A percentile compares a stretch with the other conserved stretches of the same genome.
These are phyloP conservation scores for Dothidotthia symphoricarpi DNA, from an alignment of 2,329 filamentous ascomycete genomes.

Conservation along the genomic window DNA sequence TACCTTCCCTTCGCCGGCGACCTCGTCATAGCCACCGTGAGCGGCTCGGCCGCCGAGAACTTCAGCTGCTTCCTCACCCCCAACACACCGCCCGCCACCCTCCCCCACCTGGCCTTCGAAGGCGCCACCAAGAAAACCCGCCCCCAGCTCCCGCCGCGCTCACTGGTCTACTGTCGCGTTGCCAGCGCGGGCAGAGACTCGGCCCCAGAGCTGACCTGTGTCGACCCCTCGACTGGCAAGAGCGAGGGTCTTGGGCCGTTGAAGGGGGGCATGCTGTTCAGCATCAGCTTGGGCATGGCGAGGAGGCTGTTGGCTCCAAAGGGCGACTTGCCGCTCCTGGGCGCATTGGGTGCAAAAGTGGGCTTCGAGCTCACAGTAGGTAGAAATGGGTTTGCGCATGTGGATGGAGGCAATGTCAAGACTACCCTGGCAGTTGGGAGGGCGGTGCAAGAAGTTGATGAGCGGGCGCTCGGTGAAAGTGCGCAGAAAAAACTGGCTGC, in stretches of 20 bases:
- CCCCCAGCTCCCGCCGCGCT: conserved; percentile 70
- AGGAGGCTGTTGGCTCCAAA: conserved; percentile 67
- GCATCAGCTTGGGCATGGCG: conserved; percentile 77
- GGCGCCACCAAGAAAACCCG: conserved; percentile 88
- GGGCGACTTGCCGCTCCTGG: conserved; percentile 67
- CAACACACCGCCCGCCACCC: conserved; percentile 61
- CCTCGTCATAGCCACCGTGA: conserved; percentile 82
- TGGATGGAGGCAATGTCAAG: conserved; percentile 72
- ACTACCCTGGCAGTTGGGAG: conserved; percentile 75
- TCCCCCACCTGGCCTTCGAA: conserved; percentile 91
- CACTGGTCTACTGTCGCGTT: conserved; percentile 86
- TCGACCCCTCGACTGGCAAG: conserved; percentile 82
- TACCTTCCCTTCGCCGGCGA: conserved; percentile 81
- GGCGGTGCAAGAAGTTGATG: conserved; percentile 75
- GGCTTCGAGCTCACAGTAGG: conserved; percentile 93
- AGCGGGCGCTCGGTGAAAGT: conserved; percentile 60
- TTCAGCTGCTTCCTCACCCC: conserved; percentile 77
- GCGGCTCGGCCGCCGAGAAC: conserved; percentile 70
- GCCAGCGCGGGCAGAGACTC: conserved; percentile 60
- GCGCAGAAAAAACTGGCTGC: conserved; percentile 70
- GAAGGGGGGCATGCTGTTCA: conserved; percentile 81
- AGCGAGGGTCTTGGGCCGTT: conserved; percentile 83
- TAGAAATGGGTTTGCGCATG: conserved; percentile 89
- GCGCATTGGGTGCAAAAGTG: conserved; percentile 77
- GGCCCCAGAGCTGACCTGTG: conserved; percentile 87